phyloP scores from a whole-genome alignment of 2,329 filamentous ascomycete genomes.

The Chaetomium strumarium region DNA sequence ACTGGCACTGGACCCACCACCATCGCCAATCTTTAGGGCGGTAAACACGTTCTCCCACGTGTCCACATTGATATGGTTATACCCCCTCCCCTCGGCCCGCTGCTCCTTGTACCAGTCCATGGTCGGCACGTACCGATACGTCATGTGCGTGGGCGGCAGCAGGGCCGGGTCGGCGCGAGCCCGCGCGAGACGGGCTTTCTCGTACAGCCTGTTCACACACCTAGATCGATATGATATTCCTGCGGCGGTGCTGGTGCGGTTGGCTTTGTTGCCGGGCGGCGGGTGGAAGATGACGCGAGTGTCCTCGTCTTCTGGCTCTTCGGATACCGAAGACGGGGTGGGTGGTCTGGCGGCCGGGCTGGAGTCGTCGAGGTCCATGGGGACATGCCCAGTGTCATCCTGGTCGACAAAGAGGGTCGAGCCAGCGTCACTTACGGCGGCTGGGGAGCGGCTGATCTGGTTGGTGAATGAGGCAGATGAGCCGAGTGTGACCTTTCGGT shows the following conservation, averaged over 20 bases:
- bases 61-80: conserved; percentile 43
- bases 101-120: conserved; percentile 47
- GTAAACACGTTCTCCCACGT: conserved; percentile 39
- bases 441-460: neutral
- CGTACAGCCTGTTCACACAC: conserved; percentile 42
- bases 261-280: conserved; percentile 29
- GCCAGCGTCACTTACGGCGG: conserved; percentile 2
- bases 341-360: no score
- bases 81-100: conserved; percentile 41
- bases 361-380: conserved; percentile 18
- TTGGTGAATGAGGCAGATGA: neutral
- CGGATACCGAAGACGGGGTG: neutral
- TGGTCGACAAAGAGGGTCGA: conserved; percentile 17
- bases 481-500: conserved; percentile 29
- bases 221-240: conserved; percentile 21
- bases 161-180: conserved; percentile 11
- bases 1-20: neutral
- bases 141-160: conserved; percentile 25
- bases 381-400: conserved; percentile 15
- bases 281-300: conserved; percentile 43
- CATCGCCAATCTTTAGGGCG: conserved; percentile 12
- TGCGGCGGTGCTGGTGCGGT: neutral
- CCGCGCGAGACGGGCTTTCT: conserved; percentile 29
- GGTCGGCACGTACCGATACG: conserved; percentile 43
- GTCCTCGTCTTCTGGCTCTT: conserved; percentile 14